Evolutionary conservation across 2,329 filamentous ascomycete species (phyloP).

Genomic region (Fusarium verrucosum): DNA sequence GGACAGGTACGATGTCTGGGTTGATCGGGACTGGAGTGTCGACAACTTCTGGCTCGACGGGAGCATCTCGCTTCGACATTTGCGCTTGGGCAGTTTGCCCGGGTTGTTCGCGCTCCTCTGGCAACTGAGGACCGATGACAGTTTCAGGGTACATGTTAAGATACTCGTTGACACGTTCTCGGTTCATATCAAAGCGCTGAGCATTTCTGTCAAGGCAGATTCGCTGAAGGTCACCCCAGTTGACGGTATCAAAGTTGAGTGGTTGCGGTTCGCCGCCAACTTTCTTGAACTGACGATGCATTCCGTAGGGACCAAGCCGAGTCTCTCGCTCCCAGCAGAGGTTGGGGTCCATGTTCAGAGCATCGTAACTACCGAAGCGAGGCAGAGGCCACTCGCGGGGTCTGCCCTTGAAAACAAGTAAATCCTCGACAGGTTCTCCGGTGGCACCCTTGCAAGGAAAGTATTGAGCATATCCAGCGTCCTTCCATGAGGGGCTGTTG

Average conservation of each 20-base stretch:
- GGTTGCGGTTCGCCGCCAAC: slow-evolving; percentile 49
- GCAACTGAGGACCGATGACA: slow-evolving; percentile 24
- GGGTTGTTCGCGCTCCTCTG: slow-evolving; percentile 13
- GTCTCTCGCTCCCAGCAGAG: slow-evolving; percentile 75
- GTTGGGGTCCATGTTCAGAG: slow-evolving; percentile 68
- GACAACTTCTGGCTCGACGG: neutral
- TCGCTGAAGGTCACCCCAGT: slow-evolving; percentile 77
- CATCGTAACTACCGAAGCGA: slow-evolving; percentile 69
- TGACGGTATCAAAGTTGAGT: slow-evolving; percentile 69
- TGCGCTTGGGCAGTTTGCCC: slow-evolving; percentile 12
- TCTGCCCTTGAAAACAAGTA: slow-evolving; percentile 70
- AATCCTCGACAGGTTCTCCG: slow-evolving; percentile 67
- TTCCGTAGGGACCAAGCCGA: slow-evolving; percentile 73
- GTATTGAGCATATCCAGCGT: slow-evolving; percentile 64
- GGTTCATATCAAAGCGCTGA: slow-evolving; percentile 65
- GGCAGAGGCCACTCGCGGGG: slow-evolving; percentile 68
- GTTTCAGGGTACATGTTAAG: slow-evolving; percentile 54
- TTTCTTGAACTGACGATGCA: slow-evolving; percentile 59
- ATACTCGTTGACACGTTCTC: slow-evolving; percentile 55
- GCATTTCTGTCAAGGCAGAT: slow-evolving; percentile 72
- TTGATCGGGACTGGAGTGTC: neutral
- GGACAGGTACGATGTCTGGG: neutral
- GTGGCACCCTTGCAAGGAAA: slow-evolving; percentile 72
- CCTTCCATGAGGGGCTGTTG: slow-evolving; percentile 69
- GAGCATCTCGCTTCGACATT: slow-evolving; percentile 19